These are phyloP conservation scores for Furcasterigmium sp. DNA, from an alignment of 2,329 filamentous ascomycete species.

Conservation along the genomic window DNA sequence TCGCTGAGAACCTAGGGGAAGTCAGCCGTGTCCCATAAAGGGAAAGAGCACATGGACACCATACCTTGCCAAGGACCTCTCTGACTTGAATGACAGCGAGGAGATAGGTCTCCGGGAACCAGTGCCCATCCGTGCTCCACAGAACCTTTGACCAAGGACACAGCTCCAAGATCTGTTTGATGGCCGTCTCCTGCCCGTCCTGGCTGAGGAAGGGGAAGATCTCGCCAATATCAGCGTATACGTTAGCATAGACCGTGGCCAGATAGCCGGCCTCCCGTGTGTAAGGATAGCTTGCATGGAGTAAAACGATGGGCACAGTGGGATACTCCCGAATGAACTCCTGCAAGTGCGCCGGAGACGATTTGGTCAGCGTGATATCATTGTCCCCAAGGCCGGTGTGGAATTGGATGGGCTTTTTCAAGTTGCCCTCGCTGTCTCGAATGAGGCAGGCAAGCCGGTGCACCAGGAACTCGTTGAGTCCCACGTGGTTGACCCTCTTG, in stretches of 20 bases:
- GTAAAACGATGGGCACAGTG: slow-evolving; percentile 66
- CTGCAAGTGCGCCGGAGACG: slow-evolving; percentile 74
- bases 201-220: slow-evolving; percentile 75
- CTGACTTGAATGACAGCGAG: slow-evolving; percentile 68
- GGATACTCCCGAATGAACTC: slow-evolving; percentile 65
- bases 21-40: no score
- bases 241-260: slow-evolving; percentile 70
- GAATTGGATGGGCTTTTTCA: slow-evolving; percentile 73
- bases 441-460: slow-evolving; percentile 58
- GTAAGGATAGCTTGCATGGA: slow-evolving; percentile 79
- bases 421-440: slow-evolving; percentile 30
- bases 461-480: slow-evolving; percentile 66
- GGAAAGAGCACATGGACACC: no score
- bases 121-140: slow-evolving; percentile 78
- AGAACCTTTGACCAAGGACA: slow-evolving; percentile 71
- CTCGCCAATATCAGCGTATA: slow-evolving; percentile 77
- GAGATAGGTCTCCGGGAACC: slow-evolving; percentile 72
- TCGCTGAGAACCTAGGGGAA: slow-evolving; percentile 54
- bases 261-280: slow-evolving; percentile 75
- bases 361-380: slow-evolving; percentile 63
- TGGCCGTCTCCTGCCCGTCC: slow-evolving; percentile 65
- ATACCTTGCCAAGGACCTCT: slow-evolving; percentile 61
- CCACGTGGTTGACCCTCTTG: slow-evolving; percentile 54
- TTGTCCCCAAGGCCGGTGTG: slow-evolving; percentile 80
- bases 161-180: slow-evolving; percentile 70